Base-by-base conservation (phyloP, 306 rosid genomes). In the Glycine tomentella region DNA sequence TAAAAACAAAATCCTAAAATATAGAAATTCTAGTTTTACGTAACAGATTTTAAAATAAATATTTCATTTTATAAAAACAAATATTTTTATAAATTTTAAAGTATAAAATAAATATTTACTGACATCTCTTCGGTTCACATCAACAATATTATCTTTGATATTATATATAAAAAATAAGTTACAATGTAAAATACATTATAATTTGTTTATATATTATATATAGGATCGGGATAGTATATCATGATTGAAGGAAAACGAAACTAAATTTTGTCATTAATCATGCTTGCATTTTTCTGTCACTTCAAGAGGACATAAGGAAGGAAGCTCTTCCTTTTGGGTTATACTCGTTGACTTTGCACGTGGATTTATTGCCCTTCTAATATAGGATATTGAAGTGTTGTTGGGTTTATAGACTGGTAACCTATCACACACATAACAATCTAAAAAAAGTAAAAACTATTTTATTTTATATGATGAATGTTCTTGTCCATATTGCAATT, bases 321-420 rank as follows among this genome's bases (percentile, higher is more conserved):
- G 12, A 74, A 42, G 80, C 85, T 64, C 49, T 64, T 64, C 69
- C 69, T 63, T 81, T 82, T 82, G 75, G 7, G 74, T 84, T 78
- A 80, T 85, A 66, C 76, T 72, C 85, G 84, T 83, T 89, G 92
- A 85, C 92, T 81, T 70, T 77, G 80, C 72, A 81, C 67, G 20
- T 82, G 80, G 72, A 86, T 82, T 25, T 65, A 82, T 79, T 61
- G 50, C 61, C 82, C 77, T 53, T 58, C 51, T 61, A 53, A 44
- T 56, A 17, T 46, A 69, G 62, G 56, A 76, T 63, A 68, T 58
- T 78, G 76, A 63, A n/a, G 66, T 48, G 80, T 63, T 87, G 78
- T 70, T 74, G 69, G 82, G 85, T 70, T 71, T 79, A 70, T 62
- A 50, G 68, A 75, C 82, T 74, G 8, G 56, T 58, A 64, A 66